A percentile compares a stretch with the other conserved stretches of the same genome.
These are phyloP conservation scores for Periconia macrospinosa DNA, from an alignment of 2,329 filamentous ascomycete species.

Conservation along the genomic window DNA sequence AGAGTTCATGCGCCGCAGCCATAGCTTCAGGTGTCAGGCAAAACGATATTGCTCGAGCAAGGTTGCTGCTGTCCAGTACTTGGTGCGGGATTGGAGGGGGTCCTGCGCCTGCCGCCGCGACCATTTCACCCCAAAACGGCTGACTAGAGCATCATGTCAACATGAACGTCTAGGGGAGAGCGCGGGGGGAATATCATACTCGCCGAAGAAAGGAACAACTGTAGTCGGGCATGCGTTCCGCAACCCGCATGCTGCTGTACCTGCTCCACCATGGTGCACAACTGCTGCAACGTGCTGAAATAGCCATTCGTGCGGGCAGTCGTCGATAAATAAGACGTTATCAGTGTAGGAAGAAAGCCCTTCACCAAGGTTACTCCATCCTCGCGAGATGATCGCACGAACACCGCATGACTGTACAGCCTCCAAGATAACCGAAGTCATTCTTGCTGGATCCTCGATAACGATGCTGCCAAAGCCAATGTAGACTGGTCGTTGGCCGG, in stretches of 20 bases:
- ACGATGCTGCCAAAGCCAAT: constrained; percentile 63
- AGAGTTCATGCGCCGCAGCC: constrained; percentile 20
- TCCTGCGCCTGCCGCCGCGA: constrained; percentile 32
- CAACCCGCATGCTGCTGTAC: constrained; percentile 82
- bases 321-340: constrained; percentile 60
- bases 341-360: constrained; percentile 15
- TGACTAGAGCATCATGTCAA: too few relatives aligned
- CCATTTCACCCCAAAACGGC: constrained; percentile 31
- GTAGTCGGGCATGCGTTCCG: constrained; percentile 74
- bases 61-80: constrained; percentile 18
- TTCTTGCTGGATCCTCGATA: constrained; percentile 50
- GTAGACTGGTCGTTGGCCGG: constrained; percentile 55
- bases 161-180: too few relatives aligned
- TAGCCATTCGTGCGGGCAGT: constrained; percentile 84
- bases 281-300: constrained; percentile 78
- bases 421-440: constrained; percentile 51
- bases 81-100: constrained; percentile 29
- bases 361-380: constrained; percentile 51
- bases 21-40: constrained; percentile 20
- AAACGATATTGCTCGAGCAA: constrained; percentile 25
- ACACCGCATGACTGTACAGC: constrained; percentile 41
- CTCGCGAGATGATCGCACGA: constrained; percentile 58
- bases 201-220: constrained; percentile 72
- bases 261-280: constrained; percentile 82
- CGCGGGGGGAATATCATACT: constrained; percentile 11